These are phyloP conservation scores for Diaporthe longicolla DNA, from an alignment of 2,329 filamentous ascomycete species.

Conservation along the genomic window DNA sequence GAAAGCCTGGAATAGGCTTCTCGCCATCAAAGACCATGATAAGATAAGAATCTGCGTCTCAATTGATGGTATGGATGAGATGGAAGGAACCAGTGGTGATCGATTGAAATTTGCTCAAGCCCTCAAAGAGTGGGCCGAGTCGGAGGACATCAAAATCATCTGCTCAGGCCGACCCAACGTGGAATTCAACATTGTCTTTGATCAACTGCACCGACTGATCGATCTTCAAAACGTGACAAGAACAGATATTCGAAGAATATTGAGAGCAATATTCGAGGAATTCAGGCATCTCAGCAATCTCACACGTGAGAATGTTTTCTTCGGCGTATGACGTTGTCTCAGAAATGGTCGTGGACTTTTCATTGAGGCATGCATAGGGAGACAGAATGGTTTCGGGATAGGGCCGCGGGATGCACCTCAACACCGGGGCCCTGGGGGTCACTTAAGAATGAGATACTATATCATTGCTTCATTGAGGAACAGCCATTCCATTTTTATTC, in stretches of 20 bases:
- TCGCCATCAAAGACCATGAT: background rate
- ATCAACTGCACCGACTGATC: background rate
- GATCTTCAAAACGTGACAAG: background rate
- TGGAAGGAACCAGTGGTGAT: background rate
- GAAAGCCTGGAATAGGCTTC: background rate
- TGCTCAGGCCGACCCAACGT: background rate
- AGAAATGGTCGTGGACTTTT: no score
- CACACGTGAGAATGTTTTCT: background rate
- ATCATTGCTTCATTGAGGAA: no score
- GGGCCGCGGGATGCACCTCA: no score
- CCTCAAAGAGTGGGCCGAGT: background rate
- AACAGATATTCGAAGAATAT: background rate
- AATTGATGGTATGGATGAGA: background rate
- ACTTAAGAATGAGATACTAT: no score
- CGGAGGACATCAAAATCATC: constrained; percentile 5
- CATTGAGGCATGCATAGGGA: no score
- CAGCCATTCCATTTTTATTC: no score
- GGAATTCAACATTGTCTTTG: background rate
- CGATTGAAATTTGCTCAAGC: background rate
- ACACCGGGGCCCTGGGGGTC: no score
- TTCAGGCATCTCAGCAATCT: background rate
- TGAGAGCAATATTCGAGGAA: background rate
- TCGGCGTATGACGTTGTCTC: no score
- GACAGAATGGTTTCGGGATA: no score
- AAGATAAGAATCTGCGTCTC: background rate